Evolutionary conservation across 2,329 filamentous ascomycete species (phyloP), one percentile per base, ranked within the genome.

Genomic region (Aspergillus brunneoviolaceus): DNA sequence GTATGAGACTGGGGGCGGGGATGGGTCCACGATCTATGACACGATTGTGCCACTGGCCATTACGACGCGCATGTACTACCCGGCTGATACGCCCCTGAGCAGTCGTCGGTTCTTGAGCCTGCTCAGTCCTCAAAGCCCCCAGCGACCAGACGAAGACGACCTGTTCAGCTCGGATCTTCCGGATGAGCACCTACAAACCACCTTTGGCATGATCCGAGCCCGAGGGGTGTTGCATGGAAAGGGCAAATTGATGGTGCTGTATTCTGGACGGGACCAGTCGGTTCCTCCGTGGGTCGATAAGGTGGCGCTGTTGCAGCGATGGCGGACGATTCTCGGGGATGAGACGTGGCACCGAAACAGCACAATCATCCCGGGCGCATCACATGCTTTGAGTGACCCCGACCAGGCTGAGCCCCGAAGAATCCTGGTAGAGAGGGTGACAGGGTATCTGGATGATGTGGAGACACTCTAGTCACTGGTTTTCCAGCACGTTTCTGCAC

Each of bases 81-180:
- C 67, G 5, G 51, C 67, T 5, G 61, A 67, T 27, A 75, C 76
- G 0, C 81, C 83, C 0, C 76, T 88, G 4, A 81, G 78, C 5
- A 85, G 87, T 12, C 77, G 77, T 31, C 73, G 87, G 25, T 88
- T 85, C 72, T 69, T 87, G 19, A 85, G 84, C 51, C 74, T 89
- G 9, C 77, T 82, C 0, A 78, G 76, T 51, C 78, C 78, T 1
- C 73, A 74, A 49, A 82, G 80, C 10, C 84, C 84, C 1, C 78
- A 80, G 49, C 76, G 81, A 55, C 80, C 86, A 2, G 90, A 87
- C 4, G 89, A 91, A 60, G 92, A 96, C 70, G 92, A 96, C 72
- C 91, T 89, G 70, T 96, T 96, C 77, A 92, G 89, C 10, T 87
- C 86, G 2, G 89, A 94, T 69, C 77, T 95, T 7, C 74, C 79